A percentile compares a stretch with the other conserved stretches of the same genome.
Conservation (phyloP, 208 protist genomes). For the Wallacemonas collosoma region DNA sequence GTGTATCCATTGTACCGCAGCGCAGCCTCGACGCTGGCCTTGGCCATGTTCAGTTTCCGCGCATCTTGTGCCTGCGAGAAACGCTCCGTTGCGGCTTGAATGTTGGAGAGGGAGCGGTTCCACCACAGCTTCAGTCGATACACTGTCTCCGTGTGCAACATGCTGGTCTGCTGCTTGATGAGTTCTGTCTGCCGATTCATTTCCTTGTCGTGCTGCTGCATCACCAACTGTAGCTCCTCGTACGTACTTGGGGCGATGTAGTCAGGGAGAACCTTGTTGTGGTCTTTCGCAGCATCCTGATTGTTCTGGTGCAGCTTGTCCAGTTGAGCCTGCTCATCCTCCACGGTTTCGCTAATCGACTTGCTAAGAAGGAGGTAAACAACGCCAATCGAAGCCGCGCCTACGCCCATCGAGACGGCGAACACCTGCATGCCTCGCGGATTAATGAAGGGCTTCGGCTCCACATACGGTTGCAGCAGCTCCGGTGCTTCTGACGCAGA, state of each 20-base stretch:
- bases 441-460: slow-evolving; percentile 84
- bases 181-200: slow-evolving; percentile 45
- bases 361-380: slow-evolving; percentile 81
- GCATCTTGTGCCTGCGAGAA: slow-evolving; percentile 36
- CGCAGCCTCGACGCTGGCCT: slow-evolving; percentile 49
- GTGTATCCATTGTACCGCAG: slow-evolving; percentile 65
- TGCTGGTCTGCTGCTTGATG: slow-evolving; percentile 37
- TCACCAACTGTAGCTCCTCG: slow-evolving; percentile 70
- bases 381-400: slow-evolving; percentile 47
- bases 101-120: slow-evolving; percentile 73
- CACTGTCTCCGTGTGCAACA: slow-evolving; percentile 75
- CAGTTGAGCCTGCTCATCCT: slow-evolving; percentile 60
- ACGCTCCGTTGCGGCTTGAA: slow-evolving; percentile 58
- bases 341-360: slow-evolving; percentile 51
- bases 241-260: slow-evolving; percentile 80
- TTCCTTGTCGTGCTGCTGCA: slow-evolving; percentile 57
- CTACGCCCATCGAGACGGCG: slow-evolving; percentile 64
- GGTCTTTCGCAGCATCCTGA: slow-evolving; percentile 42
- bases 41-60: slow-evolving; percentile 38
- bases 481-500: slow-evolving; percentile 68
- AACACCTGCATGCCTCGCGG: slow-evolving; percentile 66
- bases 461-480: slow-evolving; percentile 71
- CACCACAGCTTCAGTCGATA: slow-evolving; percentile 86
- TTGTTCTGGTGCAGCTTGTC: slow-evolving; percentile 56
- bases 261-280: slow-evolving; percentile 42